phyloP scores from a whole-genome alignment of 768 basidiomycete genomes.

The Russula brevipes region DNA sequence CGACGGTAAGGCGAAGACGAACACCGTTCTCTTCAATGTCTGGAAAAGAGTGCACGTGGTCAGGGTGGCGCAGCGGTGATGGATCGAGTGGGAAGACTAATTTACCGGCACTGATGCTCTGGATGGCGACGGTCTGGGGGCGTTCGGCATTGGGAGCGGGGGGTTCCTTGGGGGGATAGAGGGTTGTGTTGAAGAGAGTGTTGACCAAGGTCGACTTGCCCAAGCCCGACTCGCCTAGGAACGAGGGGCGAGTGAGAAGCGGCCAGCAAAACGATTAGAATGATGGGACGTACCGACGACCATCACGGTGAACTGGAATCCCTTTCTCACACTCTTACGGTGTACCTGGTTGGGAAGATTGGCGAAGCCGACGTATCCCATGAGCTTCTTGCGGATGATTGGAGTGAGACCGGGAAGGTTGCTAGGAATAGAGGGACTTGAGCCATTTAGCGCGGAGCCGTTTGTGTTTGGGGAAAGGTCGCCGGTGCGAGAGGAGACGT shows the following conservation, averaged over 20 bases:
- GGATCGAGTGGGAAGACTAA: slow-evolving; percentile 21
- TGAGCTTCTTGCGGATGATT: slow-evolving; percentile 81
- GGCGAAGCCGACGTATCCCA: slow-evolving; percentile 94
- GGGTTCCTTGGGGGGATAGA: slow-evolving; percentile 86
- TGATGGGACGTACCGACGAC: slow-evolving; percentile 79
- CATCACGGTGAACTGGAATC: slow-evolving; percentile 99
- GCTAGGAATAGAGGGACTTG: slow-evolving; percentile 51
- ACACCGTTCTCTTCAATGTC: slow-evolving; percentile 99
- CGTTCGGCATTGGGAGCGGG: slow-evolving; percentile 80
- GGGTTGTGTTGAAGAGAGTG: slow-evolving; percentile 94
- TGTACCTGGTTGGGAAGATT: slow-evolving; percentile 99
- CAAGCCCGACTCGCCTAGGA: slow-evolving; percentile 91
- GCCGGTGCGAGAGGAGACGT: slow-evolving; percentile 61
- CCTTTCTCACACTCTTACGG: slow-evolving; percentile 95
- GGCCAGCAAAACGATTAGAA: slow-evolving; percentile 21
- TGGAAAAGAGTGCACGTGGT: slow-evolving; percentile 34
- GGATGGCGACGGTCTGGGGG: slow-evolving; percentile 92
- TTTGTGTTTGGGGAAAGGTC: slow-evolving; percentile 51
- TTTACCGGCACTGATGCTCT: slow-evolving; percentile 95
- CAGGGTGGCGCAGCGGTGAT: background rate
- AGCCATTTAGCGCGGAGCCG: slow-evolving; percentile 56
- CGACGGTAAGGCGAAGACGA: slow-evolving; percentile 93
- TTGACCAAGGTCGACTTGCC: slow-evolving; percentile 99
- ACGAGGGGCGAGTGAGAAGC: slow-evolving; percentile 1
- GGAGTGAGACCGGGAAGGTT: slow-evolving; percentile 32